Base-by-base conservation (phyloP, 805 yeast genomes). In the Teunomyces atbi region DNA sequence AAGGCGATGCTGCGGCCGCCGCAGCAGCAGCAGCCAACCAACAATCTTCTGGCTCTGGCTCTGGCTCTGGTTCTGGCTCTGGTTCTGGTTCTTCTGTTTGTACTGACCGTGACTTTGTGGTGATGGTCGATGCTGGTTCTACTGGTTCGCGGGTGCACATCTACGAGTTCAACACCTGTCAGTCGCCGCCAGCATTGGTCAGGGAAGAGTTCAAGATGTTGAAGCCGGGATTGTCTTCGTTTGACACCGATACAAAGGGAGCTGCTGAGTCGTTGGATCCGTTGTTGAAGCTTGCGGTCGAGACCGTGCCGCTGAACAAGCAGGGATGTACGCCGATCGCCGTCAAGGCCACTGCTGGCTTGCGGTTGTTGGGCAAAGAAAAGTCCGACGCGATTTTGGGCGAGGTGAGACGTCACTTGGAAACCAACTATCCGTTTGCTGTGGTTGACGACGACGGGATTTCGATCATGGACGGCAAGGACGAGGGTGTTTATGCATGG, bases 401-500 rank as follows among this genome's bases (percentile, higher is more conserved):
- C 5, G 88, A 89, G 50, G 97, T 95, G 18, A 78, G 87, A 62
- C 59, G 64, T 8, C 94, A 89, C 61, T 73, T 94, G 52, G 89
- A 86, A 62, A 66, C 71, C 1, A 83, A 89, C 53, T 94, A 82
- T 65, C 99, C 99, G 46, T 94, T 94, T 73, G 86, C 97, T 2
- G 89, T 94, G 41, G 96, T 91, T 42, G 82, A 78, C 8, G 89
- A 83, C 41, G 87, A 89, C 48, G 98, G 97, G 52, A 77, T 94
- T 49, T 77, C 91, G 8, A 88, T 94, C 60, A 92, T 94, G 98
- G 90, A 86, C 49, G 99, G 99, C 55, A 84, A 83, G 49, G 96
- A 92, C 57, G 99, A 95, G 74, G 99, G 99, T 66, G 97, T 94
- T 6, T 94, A 82, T 62, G 99, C 99, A 1, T 94, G 99, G 99